Conservation (phyloP, 176 grass and related monocot species). For the Typha latifolia region DNA sequence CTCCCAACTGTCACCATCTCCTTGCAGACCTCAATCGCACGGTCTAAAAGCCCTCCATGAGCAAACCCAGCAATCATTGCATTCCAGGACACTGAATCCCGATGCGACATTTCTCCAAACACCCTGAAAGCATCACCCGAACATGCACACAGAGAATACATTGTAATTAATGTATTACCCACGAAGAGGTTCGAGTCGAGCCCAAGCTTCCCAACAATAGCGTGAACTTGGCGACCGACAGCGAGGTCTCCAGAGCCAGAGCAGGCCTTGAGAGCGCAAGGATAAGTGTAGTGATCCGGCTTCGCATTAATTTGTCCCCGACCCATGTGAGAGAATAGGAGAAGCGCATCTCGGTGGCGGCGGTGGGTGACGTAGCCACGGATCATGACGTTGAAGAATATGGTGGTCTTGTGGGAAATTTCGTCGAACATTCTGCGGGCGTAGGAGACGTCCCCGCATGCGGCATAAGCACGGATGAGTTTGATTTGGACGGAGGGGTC, state of each 20-base stretch:
- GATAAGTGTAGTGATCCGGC: constrained; percentile 72
- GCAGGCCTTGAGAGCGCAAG: constrained; percentile 66
- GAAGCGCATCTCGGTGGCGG: constrained; percentile 40
- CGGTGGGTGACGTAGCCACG: constrained; percentile 37
- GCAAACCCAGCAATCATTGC: constrained; percentile 56
- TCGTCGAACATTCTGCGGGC: constrained; percentile 39
- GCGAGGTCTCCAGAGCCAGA: constrained; percentile 25
- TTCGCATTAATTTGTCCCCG: constrained; percentile 19
- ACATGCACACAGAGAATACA: constrained; percentile 45
- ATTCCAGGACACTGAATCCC: constrained; percentile 76
- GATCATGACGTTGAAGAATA: constrained; percentile 66
- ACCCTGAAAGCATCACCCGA: constrained; percentile 31
- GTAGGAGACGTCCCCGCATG: constrained; percentile 38
- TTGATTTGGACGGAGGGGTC: constrained; percentile 40
- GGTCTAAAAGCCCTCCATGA: constrained; percentile 16
- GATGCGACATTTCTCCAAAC: constrained; percentile 50
- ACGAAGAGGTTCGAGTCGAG: constrained; percentile 51
- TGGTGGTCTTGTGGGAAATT: constrained; percentile 10
- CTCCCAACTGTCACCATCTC: constrained; percentile 24
- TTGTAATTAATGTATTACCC: constrained; percentile 43
- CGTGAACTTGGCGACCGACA: constrained; percentile 43
- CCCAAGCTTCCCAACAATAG: constrained; percentile 20
- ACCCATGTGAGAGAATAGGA: constrained; percentile 43
- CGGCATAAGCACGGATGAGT: constrained; percentile 61
- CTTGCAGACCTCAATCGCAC: constrained; percentile 34